Conservation (phyloP, 2,329 filamentous ascomycete species). For the Ophiocordyceps camponoti-rufipedis region DNA sequence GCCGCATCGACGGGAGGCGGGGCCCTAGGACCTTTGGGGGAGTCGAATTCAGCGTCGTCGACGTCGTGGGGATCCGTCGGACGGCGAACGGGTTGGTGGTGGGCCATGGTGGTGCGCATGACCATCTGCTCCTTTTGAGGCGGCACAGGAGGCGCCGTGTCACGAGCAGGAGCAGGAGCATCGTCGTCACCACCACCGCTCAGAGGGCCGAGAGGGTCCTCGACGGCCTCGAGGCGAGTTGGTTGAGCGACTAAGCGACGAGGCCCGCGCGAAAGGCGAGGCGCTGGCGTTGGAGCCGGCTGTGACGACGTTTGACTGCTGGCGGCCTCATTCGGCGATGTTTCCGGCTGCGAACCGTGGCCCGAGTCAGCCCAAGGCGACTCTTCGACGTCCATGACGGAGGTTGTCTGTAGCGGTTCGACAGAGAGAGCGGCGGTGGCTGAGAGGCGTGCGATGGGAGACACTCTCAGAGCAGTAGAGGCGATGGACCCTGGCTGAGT, state of each 20-base stretch:
- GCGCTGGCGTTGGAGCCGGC: slow-evolving; percentile 12
- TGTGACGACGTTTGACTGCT: slow-evolving; percentile 13
- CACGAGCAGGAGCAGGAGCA: slow-evolving; percentile 15
- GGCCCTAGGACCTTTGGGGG: slow-evolving; percentile 33
- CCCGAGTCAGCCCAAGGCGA: slow-evolving; percentile 34
- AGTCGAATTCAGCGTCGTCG: slow-evolving; percentile 50
- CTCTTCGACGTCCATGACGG: slow-evolving; percentile 30
- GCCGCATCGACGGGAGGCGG: slow-evolving; percentile 47
- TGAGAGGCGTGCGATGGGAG: background rate
- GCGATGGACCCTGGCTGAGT: no score
- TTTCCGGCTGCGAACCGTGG: slow-evolving; percentile 10
- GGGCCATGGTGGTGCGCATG: slow-evolving; percentile 37
- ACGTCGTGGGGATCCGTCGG: slow-evolving; percentile 44
- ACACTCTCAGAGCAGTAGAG: background rate
- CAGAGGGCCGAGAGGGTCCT: slow-evolving; percentile 61
- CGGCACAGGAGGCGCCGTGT: slow-evolving; percentile 44
- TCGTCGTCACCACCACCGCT: slow-evolving; percentile 41
- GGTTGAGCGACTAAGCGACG: slow-evolving; percentile 56
- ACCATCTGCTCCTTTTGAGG: slow-evolving; percentile 49
- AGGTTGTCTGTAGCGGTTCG: background rate
- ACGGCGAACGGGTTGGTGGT: slow-evolving; percentile 22
- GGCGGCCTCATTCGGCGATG: slow-evolving; percentile 14
- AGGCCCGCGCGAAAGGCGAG: slow-evolving; percentile 27
- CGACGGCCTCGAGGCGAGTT: slow-evolving; percentile 60
- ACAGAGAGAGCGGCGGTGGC: background rate